Evolutionary conservation across 2,329 filamentous ascomycete species (phyloP).

Genomic region (Aspergillus pseudonomiae): DNA sequence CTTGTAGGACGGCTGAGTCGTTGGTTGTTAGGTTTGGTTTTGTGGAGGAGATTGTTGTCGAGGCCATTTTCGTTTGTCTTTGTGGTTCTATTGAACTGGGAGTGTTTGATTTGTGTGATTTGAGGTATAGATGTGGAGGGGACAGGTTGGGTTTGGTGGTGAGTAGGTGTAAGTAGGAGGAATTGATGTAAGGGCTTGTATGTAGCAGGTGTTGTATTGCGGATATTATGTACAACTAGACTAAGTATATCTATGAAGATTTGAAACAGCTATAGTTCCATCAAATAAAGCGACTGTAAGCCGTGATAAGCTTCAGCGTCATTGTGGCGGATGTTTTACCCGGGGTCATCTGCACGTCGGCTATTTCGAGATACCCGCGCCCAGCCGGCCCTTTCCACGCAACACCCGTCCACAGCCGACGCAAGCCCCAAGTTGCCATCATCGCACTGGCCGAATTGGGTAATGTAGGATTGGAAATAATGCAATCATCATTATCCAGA

Average conservation of each 20-base stretch:
- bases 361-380: slow-evolving; percentile 23
- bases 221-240: not conserved
- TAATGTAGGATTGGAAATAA: not conserved
- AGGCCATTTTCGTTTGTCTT: slow-evolving; percentile 17
- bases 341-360: slow-evolving; percentile 4
- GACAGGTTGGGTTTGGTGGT: not conserved
- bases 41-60: slow-evolving; percentile 21
- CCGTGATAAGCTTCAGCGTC: not conserved
- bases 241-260: not conserved
- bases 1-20: slow-evolving; percentile 49
- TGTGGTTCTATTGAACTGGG: not conserved
- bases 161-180: not conserved
- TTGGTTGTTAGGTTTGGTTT: slow-evolving; percentile 43
- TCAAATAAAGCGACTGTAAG: not conserved
- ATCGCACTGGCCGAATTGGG: not conserved
- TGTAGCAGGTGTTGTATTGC: not conserved
- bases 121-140: not conserved
- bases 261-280: not conserved
- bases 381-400: slow-evolving; percentile 8
- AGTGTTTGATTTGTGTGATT: not conserved
- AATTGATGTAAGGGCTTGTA: not conserved
- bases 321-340: not conserved
- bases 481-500: slow-evolving; percentile 4
- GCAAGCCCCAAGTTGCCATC: slow-evolving; percentile 1
- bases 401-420: slow-evolving; percentile 23